Percentiles rank a stretch among this genome's conserved stretches.
Conservation (phyloP, 768 basidiomycete genomes). For the Xerocomellus chrysenteron region DNA sequence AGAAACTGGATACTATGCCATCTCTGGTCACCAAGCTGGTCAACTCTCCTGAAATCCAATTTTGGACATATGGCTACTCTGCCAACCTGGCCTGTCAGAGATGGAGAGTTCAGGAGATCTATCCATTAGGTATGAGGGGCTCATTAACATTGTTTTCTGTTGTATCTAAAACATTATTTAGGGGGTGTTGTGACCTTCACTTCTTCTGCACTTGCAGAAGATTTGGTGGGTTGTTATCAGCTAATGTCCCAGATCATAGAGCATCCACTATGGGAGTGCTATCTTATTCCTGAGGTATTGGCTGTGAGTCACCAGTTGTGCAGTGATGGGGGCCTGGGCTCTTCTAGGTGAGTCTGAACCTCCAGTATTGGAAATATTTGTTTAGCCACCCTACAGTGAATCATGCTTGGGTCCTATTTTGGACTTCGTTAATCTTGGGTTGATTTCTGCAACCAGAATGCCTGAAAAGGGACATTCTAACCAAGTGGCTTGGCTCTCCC, state of each 20-base stretch:
- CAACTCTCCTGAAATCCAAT: constrained; percentile 48
- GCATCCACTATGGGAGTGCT: constrained; percentile 70
- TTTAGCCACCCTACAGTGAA: constrained; percentile 5
- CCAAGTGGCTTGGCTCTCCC: constrained; percentile 26
- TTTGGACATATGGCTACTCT: constrained; percentile 70
- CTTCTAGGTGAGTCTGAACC: constrained; percentile 10
- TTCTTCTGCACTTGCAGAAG: constrained; percentile 53
- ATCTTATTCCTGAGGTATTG: constrained; percentile 62
- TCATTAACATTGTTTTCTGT: neutral
- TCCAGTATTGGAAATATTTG: neutral
- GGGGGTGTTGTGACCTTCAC: constrained; percentile 77
- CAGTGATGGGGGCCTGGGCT: neutral
- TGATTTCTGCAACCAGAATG: constrained; percentile 50
- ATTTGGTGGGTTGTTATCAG: constrained; percentile 48
- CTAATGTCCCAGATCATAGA: constrained; percentile 50
- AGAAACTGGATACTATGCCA: constrained; percentile 48
- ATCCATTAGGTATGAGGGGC: constrained; percentile 55
- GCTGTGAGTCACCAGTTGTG: constrained; percentile 38
- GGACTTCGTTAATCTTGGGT: constrained; percentile 48
- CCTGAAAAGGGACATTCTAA: constrained; percentile 39
- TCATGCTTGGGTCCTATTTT: constrained; percentile 23
- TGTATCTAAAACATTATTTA: constrained; percentile 26
- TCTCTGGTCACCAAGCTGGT: constrained; percentile 46
- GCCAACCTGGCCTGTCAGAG: constrained; percentile 44
- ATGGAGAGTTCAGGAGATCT: constrained; percentile 69